These are phyloP conservation scores for Fomitopsis pulvina DNA, from an alignment of 768 basidiomycete genomes.

Conservation along the genomic window DNA sequence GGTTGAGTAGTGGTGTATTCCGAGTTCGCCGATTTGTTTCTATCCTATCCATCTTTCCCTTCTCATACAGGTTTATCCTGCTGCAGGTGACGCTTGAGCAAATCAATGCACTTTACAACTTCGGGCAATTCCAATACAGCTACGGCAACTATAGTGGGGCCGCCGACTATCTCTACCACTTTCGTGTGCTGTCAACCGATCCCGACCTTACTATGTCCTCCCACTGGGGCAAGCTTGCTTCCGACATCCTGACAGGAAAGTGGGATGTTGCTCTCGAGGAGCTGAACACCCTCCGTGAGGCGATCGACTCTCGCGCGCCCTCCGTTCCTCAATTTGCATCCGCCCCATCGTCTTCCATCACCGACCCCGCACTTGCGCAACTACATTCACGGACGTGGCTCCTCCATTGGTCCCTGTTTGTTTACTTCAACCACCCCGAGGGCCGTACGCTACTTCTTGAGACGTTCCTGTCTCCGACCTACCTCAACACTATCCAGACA, in stretches of 20 bases:
- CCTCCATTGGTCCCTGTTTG: constrained; percentile 96
- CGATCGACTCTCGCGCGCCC: constrained; percentile 75
- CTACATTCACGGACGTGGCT: constrained; percentile 95
- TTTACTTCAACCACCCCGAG: constrained; percentile 95
- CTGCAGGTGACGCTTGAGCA: constrained; percentile 86
- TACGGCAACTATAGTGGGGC: constrained; percentile 96
- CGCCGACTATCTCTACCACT: constrained; percentile 97
- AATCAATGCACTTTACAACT: constrained; percentile 94
- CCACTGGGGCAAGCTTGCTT: constrained; percentile 98
- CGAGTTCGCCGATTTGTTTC: no score
- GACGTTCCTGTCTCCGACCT: constrained; percentile 92
- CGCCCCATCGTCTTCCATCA: constrained; percentile 27
- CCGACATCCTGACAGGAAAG: constrained; percentile 89
- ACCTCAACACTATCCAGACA: constrained; percentile 98
- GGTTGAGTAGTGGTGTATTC: no score
- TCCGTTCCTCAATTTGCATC: constrained; percentile 32
- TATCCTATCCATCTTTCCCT: constrained; percentile 4
- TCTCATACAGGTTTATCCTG: not conserved
- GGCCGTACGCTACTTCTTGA: constrained; percentile 91
- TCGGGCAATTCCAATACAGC: constrained; percentile 98
- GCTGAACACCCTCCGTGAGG: constrained; percentile 89
- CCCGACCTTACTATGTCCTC: constrained; percentile 90
- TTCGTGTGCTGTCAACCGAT: constrained; percentile 94
- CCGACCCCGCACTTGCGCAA: constrained; percentile 71
- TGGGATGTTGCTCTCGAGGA: constrained; percentile 96